Conservation (phyloP, 2,329 filamentous ascomycete species). For the Emergomyces pasteurianus region DNA sequence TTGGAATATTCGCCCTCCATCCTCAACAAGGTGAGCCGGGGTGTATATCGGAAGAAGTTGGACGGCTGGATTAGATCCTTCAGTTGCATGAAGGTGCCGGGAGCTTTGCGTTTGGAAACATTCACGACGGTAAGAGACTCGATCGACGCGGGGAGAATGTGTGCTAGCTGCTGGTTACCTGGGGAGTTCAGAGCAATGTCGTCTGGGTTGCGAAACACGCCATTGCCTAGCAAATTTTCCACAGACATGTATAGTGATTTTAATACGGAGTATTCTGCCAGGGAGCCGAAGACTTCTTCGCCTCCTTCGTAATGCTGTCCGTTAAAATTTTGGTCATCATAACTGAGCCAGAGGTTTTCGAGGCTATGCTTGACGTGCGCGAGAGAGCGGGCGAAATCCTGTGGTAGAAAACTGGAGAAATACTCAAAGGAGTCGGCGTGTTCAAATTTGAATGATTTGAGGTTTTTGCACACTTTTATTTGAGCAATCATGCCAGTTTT, state of each 20-base stretch:
- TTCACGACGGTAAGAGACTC: background rate
- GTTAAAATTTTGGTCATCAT: background rate
- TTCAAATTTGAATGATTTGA: slow-evolving; percentile 5
- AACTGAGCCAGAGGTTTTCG: background rate
- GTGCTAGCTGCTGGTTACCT: background rate
- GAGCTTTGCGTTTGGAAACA: background rate
- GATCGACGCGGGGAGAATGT: background rate
- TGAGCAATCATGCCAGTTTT: slow-evolving; percentile 1
- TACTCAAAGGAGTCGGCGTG: background rate
- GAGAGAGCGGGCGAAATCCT: slow-evolving; percentile 1
- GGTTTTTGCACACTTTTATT: slow-evolving; percentile 5
- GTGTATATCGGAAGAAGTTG: background rate
- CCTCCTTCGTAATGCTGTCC: background rate
- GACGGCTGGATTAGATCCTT: background rate
- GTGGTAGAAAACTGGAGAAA: background rate
- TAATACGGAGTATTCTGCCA: background rate
- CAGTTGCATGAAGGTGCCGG: background rate
- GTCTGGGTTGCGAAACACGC: slow-evolving; percentile 32
- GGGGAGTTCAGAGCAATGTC: background rate
- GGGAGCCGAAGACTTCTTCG: background rate
- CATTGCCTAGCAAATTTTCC: slow-evolving; percentile 35
- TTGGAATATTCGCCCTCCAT: background rate
- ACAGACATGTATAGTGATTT: background rate
- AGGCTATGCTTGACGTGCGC: background rate
- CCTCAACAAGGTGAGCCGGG: background rate